Evolutionary conservation across 2,329 filamentous ascomycete species (phyloP).

Genomic region (Fusarium luffae): DNA sequence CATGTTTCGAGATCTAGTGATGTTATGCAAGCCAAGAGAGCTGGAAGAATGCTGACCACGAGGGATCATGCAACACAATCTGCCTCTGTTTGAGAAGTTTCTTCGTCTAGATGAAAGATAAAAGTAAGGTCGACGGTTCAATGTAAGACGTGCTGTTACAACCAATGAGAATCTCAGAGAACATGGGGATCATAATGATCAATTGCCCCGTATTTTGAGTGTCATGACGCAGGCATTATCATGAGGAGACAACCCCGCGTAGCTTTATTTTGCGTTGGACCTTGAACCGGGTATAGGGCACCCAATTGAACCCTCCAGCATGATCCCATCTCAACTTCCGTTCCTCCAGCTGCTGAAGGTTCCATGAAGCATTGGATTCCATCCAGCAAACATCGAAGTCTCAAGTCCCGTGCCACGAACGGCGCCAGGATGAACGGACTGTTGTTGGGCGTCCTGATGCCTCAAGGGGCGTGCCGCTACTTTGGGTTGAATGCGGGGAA

Average conservation of each 20-base stretch:
- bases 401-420: conserved; percentile 41
- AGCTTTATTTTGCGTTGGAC: conserved; percentile 3
- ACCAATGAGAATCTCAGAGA: conserved; percentile 21
- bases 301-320: conserved; percentile 2
- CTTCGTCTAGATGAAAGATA: conserved; percentile 27
- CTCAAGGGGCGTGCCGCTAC: conserved; percentile 31
- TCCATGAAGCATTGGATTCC: conserved; percentile 19
- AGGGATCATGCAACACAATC: conserved; percentile 11
- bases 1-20: conserved; percentile 1
- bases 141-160: conserved; percentile 11
- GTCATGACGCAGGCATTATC: conserved; percentile 11
- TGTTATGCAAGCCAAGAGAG: not conserved
- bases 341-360: conserved; percentile 24
- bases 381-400: conserved; percentile 36
- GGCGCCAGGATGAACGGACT: conserved; percentile 40
- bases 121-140: conserved; percentile 13
- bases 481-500: conserved; percentile 46
- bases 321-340: conserved; percentile 16
- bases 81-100: conserved; percentile 18
- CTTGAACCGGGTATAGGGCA: conserved; percentile 12
- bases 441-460: conserved; percentile 25
- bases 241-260: conserved; percentile 25
- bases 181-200: conserved; percentile 10
- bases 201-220: conserved; percentile 23
- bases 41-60: not conserved